Evolutionary conservation across 2,329 filamentous ascomycete genomes (phyloP), one percentile per base, ranked within the genome.

Genomic region (Arthroderma sp.): DNA sequence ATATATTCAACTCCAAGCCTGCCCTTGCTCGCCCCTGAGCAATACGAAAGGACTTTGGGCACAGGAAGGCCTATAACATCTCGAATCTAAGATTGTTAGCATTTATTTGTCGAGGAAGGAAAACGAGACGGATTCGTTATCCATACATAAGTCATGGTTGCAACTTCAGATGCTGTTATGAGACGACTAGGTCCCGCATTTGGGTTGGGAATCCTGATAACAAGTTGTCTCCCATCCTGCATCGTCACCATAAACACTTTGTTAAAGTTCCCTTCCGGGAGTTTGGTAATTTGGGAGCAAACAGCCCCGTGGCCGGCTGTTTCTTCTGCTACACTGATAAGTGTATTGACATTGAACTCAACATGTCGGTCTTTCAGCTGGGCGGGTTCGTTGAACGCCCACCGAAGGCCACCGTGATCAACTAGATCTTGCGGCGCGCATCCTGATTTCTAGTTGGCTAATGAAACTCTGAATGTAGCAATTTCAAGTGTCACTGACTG

Each of bases 341-440:
- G 56, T 42, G 53, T 54, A 30, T 50, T n/a, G 3, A 65, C 53
- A 52, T 64, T 58, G 47, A 64, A 64, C 5, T 36, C 29, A 27
- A 44, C 41, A 42, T 55, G 59, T 33, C 60, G 54, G 29, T 56
- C 51, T 46, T 49, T 51, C 11, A 58, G 51, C 41, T 58, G 53
- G 8, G 40, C 33, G 11, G 56, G 46, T 47, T 65, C 61, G 40
- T 62, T 47, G 55, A 56, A 55, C 40, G 60, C 44, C 55, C 57
- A 60, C 32, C 58, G 47, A 22, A 22, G 15, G 15, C 15, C 15
- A 3, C 1, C 15, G 15, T 22, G 15, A 22, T 22, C 15, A 22
- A 22, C 15, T 22, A 22, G 15, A 22, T 22, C 15, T 22, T 22
- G 15, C 15, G 15, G 15, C 15, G 15, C 15, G 15, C 15, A 22